These are phyloP conservation scores for Aspergillus fumigatus DNA, from an alignment of 2,329 filamentous ascomycete genomes.

Conservation along the genomic window DNA sequence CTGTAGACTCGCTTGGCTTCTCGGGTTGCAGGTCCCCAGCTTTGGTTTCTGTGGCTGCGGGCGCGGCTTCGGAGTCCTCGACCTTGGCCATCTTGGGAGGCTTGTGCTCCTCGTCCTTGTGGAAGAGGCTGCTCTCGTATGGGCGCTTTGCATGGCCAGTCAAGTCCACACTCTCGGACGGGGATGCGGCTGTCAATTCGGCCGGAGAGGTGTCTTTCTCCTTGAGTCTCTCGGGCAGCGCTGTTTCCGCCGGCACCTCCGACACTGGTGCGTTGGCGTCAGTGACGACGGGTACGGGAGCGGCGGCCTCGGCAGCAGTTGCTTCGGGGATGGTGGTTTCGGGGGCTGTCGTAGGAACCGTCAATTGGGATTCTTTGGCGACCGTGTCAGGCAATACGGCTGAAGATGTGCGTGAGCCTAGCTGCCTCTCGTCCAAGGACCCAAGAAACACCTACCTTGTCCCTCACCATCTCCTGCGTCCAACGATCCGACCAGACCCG, in stretches of 20 bases:
- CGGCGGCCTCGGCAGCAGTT: conserved; percentile 16
- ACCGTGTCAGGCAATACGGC: conserved; percentile 18
- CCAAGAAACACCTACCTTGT: conserved; percentile 13
- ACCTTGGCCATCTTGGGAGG: conserved; percentile 34
- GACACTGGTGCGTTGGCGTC: conserved; percentile 4
- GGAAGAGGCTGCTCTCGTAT: conserved; percentile 31
- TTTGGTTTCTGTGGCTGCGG: conserved; percentile 2
- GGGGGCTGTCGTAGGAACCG: conserved; percentile 16
- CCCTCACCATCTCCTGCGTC: conserved; percentile 13
- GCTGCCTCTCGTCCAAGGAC: background rate
- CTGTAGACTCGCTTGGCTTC: background rate
- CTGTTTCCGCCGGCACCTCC: background rate
- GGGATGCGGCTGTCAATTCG: background rate
- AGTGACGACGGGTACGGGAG: conserved; percentile 7
- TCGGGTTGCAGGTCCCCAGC: background rate
- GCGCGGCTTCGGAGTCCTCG: conserved; percentile 12
- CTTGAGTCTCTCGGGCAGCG: conserved; percentile 12
- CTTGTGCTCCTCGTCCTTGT: conserved; percentile 27
- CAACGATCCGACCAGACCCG: conserved; percentile 13
- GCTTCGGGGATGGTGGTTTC: conserved; percentile 11
- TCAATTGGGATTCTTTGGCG: conserved; percentile 14
- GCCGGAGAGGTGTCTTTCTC: conserved; percentile 2
- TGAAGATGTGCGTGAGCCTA: background rate
- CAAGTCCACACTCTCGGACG: conserved; percentile 10
- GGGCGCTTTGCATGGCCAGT: conserved; percentile 30